A percentile compares a stretch with the other conserved stretches of the same genome.
Evolutionary conservation across 169 alveolate species (phyloP).

Genomic region (Perkinsus marinus): DNA sequence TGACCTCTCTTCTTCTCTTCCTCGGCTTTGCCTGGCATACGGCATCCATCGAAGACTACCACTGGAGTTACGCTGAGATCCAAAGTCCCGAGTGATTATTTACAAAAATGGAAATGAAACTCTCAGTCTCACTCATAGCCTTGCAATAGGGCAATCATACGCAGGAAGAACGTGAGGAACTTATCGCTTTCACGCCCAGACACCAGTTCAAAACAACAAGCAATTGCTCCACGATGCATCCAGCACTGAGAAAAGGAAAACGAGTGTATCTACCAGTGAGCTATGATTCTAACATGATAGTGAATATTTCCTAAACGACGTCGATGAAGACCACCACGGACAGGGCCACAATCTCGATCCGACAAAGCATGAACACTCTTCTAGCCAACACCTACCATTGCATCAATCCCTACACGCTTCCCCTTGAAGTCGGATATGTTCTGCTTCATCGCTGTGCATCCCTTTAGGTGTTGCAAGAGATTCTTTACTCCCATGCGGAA

Average conservation of each 20-base stretch:
- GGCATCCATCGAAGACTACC: background rate
- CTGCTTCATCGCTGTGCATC: background rate
- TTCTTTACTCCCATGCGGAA: background rate
- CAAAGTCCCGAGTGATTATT: background rate
- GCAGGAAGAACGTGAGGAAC: background rate
- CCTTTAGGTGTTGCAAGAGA: background rate
- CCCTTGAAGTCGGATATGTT: background rate
- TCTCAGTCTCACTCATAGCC: background rate
- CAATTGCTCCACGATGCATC: background rate
- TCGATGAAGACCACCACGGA: too few species aligned
- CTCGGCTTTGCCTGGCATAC: background rate
- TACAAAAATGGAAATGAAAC: background rate
- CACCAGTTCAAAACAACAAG: background rate
- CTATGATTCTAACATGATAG: too few species aligned
- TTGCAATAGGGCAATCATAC: background rate
- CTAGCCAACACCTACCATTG: background rate
- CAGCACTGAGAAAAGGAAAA: background rate
- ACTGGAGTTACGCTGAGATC: background rate
- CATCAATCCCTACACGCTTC: background rate
- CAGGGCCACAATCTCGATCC: too few species aligned
- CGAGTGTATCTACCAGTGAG: background rate
- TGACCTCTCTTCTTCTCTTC: background rate
- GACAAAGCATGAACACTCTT: too few species aligned
- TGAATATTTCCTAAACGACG: too few species aligned
- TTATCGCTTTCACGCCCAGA: background rate